Evolutionary conservation across 148 eudicot species (phyloP).

Genomic region (Polygonum maritimum): DNA sequence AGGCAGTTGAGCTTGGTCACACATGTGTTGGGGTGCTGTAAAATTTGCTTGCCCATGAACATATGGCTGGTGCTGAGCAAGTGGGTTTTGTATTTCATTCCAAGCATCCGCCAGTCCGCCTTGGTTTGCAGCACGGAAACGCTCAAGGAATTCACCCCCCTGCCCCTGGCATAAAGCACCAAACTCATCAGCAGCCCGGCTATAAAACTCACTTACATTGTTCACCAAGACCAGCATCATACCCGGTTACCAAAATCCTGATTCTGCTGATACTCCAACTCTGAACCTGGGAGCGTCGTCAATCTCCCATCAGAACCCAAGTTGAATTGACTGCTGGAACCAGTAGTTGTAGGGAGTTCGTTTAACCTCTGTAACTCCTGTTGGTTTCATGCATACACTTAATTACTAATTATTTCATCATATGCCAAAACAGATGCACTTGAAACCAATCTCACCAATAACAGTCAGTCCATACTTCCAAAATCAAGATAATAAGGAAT

Average conservation of each 20-base stretch:
- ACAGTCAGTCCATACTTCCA: neutral
- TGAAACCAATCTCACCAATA: neutral
- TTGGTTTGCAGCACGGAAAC: conserved; percentile 51
- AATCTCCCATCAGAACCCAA: conserved; percentile 35
- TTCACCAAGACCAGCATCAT: conserved; percentile 6
- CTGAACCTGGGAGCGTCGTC: conserved; percentile 75
- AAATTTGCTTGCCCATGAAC: conserved; percentile 24
- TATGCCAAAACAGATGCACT: neutral
- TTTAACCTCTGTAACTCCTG: conserved; percentile 56
- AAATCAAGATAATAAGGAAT: neutral
- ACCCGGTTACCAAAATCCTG: conserved; percentile 58
- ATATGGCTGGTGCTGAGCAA: conserved; percentile 16
- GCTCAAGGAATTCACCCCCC: conserved; percentile 57
- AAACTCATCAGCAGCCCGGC: conserved; percentile 11
- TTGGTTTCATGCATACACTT: neutral
- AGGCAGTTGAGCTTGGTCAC: conserved; percentile 31
- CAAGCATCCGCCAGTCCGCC: conserved; percentile 65
- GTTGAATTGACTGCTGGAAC: conserved; percentile 35
- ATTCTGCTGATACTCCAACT: conserved; percentile 45
- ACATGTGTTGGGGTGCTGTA: conserved; percentile 28
- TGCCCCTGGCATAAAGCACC: conserved; percentile 25
- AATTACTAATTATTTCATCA: neutral
- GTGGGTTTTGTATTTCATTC: conserved; percentile 73
- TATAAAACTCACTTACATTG: conserved; percentile 5
- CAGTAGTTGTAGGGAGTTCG: conserved; percentile 66